Conservation (phyloP, 2,329 filamentous ascomycete genomes). For the Aspergillus quadrilineatus region DNA sequence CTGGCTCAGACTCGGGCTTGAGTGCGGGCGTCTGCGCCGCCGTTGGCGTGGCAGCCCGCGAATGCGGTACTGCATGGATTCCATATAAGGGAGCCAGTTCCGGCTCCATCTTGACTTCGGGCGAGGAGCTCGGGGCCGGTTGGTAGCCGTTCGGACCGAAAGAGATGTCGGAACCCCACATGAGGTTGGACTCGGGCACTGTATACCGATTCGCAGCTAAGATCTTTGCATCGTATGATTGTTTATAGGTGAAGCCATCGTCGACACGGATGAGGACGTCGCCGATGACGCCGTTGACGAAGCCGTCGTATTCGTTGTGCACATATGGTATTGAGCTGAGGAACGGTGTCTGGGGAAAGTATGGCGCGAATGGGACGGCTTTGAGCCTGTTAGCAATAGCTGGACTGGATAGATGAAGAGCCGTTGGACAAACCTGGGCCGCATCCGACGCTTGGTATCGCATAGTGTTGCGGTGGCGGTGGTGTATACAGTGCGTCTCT, state of each 20-base stretch:
- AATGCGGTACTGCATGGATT: background rate
- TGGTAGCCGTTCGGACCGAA: conserved; percentile 11
- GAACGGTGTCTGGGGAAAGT: background rate
- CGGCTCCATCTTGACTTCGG: background rate
- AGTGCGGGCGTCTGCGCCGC: background rate
- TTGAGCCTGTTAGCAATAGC: background rate
- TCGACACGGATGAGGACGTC: conserved; percentile 7
- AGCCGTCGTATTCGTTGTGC: conserved; percentile 7
- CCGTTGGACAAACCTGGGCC: background rate
- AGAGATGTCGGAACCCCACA: conserved; percentile 11
- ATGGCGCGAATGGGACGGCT: background rate
- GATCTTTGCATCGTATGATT: background rate
- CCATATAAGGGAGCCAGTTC: background rate
- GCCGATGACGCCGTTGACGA: conserved; percentile 9
- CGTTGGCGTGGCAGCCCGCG: background rate
- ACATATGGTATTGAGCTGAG: background rate
- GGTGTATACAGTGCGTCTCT: background rate
- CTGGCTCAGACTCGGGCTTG: background rate
- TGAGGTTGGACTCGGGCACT: background rate
- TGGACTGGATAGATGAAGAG: background rate
- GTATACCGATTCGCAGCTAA: background rate
- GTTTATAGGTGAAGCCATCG: background rate
- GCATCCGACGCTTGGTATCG: background rate
- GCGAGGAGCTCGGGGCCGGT: background rate
- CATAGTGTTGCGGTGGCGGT: background rate